Conservation (phyloP, 495 filamentous ascomycete species). For the Aspergillus heteromorphus region DNA sequence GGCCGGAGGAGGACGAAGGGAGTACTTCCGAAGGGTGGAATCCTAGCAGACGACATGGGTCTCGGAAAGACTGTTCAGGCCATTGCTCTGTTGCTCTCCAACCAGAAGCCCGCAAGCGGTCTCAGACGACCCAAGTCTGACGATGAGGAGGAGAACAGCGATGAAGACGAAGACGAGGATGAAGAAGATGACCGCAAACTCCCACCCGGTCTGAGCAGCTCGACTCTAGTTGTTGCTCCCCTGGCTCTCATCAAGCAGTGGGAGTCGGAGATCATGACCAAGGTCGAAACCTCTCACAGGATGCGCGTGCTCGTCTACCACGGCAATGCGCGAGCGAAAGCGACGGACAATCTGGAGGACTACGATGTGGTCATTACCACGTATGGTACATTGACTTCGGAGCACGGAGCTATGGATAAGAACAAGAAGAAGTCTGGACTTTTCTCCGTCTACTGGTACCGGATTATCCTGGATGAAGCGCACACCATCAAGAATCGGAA, state of each 20-base stretch:
- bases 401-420: slow-evolving; percentile 64
- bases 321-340: slow-evolving; percentile 76
- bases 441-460: slow-evolving; percentile 90
- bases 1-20: slow-evolving; percentile 69
- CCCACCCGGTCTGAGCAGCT: slow-evolving; percentile 58
- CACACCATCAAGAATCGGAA: slow-evolving; percentile 98
- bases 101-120: slow-evolving; percentile 60
- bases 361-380: slow-evolving; percentile 98
- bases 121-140: slow-evolving; percentile 19
- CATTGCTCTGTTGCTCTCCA: slow-evolving; percentile 77
- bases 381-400: slow-evolving; percentile 89
- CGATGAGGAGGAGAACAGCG: slow-evolving; percentile 19
- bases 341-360: slow-evolving; percentile 62
- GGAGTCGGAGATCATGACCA: slow-evolving; percentile 85
- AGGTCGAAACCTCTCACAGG: slow-evolving; percentile 59
- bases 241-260: slow-evolving; percentile 95
- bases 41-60: slow-evolving; percentile 91
- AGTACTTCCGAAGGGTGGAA: slow-evolving; percentile 77
- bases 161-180: slow-evolving; percentile 19
- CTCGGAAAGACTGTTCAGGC: slow-evolving; percentile 91
- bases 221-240: slow-evolving; percentile 90
- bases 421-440: slow-evolving; percentile 66
- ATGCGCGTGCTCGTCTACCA: slow-evolving; percentile 86
- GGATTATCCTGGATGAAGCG: slow-evolving; percentile 91
- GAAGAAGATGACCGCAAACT: slow-evolving; percentile 51